Conservation (phyloP, 768 basidiomycete species). For the Lepiota venenata region DNA sequence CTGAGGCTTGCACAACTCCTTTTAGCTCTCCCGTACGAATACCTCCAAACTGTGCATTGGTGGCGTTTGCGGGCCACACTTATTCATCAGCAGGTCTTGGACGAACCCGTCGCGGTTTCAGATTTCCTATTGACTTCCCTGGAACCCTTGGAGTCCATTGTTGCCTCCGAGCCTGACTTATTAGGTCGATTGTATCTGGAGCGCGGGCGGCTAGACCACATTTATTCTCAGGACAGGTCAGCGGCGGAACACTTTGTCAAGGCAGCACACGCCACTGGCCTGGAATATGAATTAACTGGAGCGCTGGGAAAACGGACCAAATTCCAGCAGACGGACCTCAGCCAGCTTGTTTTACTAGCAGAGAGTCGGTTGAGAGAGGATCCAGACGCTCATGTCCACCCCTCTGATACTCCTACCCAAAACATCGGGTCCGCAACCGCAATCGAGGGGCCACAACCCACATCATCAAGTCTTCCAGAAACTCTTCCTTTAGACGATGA, state of each 20-base stretch:
- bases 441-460: slow-evolving; percentile 11
- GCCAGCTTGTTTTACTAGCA: slow-evolving; percentile 93
- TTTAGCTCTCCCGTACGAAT: slow-evolving; percentile 46
- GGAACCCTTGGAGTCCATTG: slow-evolving; percentile 33
- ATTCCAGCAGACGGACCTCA: slow-evolving; percentile 81
- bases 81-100: slow-evolving; percentile 78
- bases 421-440: slow-evolving; percentile 7
- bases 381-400: slow-evolving; percentile 17
- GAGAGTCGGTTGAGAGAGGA: slow-evolving; percentile 59
- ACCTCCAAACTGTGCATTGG: slow-evolving; percentile 58
- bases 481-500: slow-evolving; percentile 89
- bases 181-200: slow-evolving; percentile 69
- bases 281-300: slow-evolving; percentile 91
- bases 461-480: slow-evolving; percentile 52
- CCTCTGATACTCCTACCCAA: slow-evolving; percentile 10
- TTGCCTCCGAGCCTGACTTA: slow-evolving; percentile 58
- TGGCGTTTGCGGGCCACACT: slow-evolving; percentile 78
- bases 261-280: slow-evolving; percentile 71
- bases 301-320: slow-evolving; percentile 92
- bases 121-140: slow-evolving; percentile 37
- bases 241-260: slow-evolving; percentile 77
- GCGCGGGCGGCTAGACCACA: slow-evolving; percentile 75
- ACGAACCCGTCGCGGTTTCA: slow-evolving; percentile 71
- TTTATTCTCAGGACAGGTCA: slow-evolving; percentile 67
- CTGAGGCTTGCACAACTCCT: slow-evolving; percentile 75